Evolutionary conservation across 2,329 filamentous ascomycete species (phyloP).

Genomic region (Fusarium sp.): DNA sequence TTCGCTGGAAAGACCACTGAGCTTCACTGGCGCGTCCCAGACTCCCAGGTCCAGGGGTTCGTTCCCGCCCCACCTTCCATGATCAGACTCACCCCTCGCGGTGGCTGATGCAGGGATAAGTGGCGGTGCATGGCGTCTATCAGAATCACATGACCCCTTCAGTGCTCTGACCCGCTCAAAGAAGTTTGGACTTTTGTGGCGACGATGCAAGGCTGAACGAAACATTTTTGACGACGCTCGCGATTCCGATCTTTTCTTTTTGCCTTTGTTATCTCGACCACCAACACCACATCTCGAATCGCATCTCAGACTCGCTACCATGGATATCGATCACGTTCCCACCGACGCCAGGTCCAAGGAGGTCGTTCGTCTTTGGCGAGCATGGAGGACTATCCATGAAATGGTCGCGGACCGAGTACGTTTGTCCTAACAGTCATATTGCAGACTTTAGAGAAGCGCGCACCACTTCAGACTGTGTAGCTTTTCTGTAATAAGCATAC

Average conservation of each 20-base stretch:
- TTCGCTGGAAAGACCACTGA: constrained; percentile 15
- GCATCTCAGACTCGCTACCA: constrained; percentile 20
- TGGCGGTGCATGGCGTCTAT: not conserved
- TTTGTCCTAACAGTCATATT: constrained; percentile 11
- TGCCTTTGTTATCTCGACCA: constrained; percentile 4
- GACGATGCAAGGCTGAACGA: constrained; percentile 41
- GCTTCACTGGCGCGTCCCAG: not conserved
- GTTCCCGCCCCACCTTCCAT: constrained; percentile 18
- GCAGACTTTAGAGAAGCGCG: not conserved
- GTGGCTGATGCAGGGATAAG: not conserved
- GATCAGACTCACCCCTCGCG: not conserved
- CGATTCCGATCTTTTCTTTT: constrained; percentile 10
- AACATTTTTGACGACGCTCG: constrained; percentile 39
- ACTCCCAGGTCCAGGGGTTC: constrained; percentile 11
- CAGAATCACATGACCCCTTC: constrained; percentile 34
- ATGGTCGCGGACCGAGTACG: constrained; percentile 89
- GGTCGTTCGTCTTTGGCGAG: constrained; percentile 83
- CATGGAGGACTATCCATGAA: constrained; percentile 91
- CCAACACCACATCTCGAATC: constrained; percentile 7
- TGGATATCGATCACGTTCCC: constrained; percentile 54
- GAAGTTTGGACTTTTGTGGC: constrained; percentile 35
- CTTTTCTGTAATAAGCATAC: not conserved
- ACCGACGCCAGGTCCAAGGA: constrained; percentile 61
- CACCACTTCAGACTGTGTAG: not conserved
- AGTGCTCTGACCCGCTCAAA: constrained; percentile 28